phyloP scores from a whole-genome alignment of 192 early-diverging fungal genomes.

The Gonapodya prolifera region DNA sequence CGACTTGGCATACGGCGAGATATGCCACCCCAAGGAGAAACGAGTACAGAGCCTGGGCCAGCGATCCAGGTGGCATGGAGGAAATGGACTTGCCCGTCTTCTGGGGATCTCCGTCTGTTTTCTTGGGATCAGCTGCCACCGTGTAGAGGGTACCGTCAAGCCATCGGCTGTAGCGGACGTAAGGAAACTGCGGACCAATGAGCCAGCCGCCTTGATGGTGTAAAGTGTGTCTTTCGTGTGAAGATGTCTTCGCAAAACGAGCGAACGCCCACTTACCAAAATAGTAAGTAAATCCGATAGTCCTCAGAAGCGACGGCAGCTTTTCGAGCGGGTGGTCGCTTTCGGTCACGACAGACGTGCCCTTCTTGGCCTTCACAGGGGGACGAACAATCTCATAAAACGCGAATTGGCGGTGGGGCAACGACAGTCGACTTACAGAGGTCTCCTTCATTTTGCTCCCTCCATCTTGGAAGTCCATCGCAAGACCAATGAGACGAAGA shows the following conservation, averaged over 20 bases:
- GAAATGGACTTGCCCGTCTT: background rate
- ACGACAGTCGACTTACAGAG: no score
- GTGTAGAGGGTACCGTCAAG: conserved; percentile 24
- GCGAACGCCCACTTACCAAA: no score
- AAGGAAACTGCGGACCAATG: conserved; percentile 50
- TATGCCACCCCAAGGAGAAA: conserved; percentile 25
- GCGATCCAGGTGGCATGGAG: background rate
- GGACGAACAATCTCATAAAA: no score
- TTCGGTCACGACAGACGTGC: background rate
- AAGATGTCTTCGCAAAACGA: no score
- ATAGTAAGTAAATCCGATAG: conserved; percentile 36
- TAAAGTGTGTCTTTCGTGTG: no score
- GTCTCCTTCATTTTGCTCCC: background rate
- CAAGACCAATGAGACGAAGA: conserved; percentile 46
- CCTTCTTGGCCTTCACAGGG: no score
- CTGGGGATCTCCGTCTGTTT: conserved; percentile 6
- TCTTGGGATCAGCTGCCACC: conserved; percentile 17
- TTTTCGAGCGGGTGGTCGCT: conserved; percentile 21
- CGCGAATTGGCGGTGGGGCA: no score
- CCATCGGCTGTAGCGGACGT: conserved; percentile 32
- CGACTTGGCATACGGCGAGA: conserved; percentile 27
- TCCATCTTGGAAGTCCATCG: conserved; percentile 45
- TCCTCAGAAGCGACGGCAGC: conserved; percentile 28
- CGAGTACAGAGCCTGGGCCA: conserved; percentile 14
- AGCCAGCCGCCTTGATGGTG: conserved; percentile 41